Evolutionary conservation across 805 yeast species (phyloP).

Genomic region (Wickerhamiella nectarea): DNA sequence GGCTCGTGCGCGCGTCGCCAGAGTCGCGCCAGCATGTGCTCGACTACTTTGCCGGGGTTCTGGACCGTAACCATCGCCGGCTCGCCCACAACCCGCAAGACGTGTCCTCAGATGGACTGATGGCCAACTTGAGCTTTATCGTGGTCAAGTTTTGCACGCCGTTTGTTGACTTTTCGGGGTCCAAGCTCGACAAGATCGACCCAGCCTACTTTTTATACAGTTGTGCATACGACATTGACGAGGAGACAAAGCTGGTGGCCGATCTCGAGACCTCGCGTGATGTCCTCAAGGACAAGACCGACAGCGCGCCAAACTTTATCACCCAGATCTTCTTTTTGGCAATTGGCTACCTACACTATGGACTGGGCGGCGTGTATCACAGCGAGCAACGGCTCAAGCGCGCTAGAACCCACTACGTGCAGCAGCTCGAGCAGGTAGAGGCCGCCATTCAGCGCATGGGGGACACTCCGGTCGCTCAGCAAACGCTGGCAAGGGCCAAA

Average conservation of each 20-base stretch:
- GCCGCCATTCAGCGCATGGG: slow-evolving; percentile 19
- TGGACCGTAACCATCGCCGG: slow-evolving; percentile 77
- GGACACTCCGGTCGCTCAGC: slow-evolving; percentile 14
- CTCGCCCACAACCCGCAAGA: slow-evolving; percentile 51
- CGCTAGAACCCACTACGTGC: slow-evolving; percentile 27
- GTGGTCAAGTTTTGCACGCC: slow-evolving; percentile 69
- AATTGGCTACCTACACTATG: slow-evolving; percentile 71
- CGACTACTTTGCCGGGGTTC: slow-evolving; percentile 53
- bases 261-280: slow-evolving; percentile 56
- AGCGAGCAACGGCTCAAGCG: slow-evolving; percentile 41
- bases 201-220: slow-evolving; percentile 47
- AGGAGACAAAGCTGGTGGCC: slow-evolving; percentile 74
- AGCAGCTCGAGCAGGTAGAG: slow-evolving; percentile 8
- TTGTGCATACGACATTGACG: slow-evolving; percentile 47
- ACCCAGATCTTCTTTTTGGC: slow-evolving; percentile 78
- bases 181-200: slow-evolving; percentile 67
- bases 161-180: slow-evolving; percentile 52
- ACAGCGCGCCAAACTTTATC: slow-evolving; percentile 53
- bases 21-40: slow-evolving; percentile 51
- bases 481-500: slow-evolving; percentile 32
- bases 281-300: slow-evolving; percentile 34
- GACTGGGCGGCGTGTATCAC: slow-evolving; percentile 64
- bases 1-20: slow-evolving; percentile 59
- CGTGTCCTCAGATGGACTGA: slow-evolving; percentile 65
- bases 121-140: slow-evolving; percentile 60